phyloP scores from a whole-genome alignment of 177 flowering plant genomes.

The Vitis hybrid region DNA sequence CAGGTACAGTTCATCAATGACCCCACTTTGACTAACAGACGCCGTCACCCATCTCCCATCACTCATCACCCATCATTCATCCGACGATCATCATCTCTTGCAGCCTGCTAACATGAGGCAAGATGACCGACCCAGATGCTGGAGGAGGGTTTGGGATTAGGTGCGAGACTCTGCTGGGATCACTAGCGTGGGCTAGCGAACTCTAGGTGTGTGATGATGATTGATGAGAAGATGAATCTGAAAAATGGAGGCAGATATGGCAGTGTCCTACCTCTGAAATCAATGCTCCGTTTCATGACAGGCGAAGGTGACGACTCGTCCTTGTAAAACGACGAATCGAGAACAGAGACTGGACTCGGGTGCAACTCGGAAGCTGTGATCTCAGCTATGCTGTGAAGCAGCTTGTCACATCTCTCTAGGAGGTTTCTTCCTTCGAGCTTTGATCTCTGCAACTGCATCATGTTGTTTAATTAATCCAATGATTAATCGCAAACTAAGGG shows the following conservation, averaged over 20 bases:
- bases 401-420: constrained; percentile 78
- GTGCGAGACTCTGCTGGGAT: too few relatives aligned
- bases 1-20: constrained; percentile 7
- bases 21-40: constrained; percentile 5
- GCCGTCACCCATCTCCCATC: constrained; percentile 1
- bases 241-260: background rate
- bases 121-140: too few relatives aligned
- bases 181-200: too few relatives aligned
- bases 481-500: background rate
- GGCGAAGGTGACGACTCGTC: constrained; percentile 88
- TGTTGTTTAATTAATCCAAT: background rate
- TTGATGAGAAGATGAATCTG: background rate
- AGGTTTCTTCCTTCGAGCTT: constrained; percentile 65
- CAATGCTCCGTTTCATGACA: constrained; percentile 61
- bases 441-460: constrained; percentile 34
- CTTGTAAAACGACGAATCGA: constrained; percentile 82
- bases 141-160: too few relatives aligned
- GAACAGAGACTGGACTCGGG: constrained; percentile 93
- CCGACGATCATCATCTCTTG: too few relatives aligned
- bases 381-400: constrained; percentile 81
- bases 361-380: constrained; percentile 61
- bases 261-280: constrained; percentile 60
- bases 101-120: too few relatives aligned
- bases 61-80: background rate
- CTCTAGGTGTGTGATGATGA: too few relatives aligned